These are phyloP conservation scores for Nowakowskiella sp. DNA, from an alignment of 192 early-diverging fungal genomes.

Conservation along the genomic window DNA sequence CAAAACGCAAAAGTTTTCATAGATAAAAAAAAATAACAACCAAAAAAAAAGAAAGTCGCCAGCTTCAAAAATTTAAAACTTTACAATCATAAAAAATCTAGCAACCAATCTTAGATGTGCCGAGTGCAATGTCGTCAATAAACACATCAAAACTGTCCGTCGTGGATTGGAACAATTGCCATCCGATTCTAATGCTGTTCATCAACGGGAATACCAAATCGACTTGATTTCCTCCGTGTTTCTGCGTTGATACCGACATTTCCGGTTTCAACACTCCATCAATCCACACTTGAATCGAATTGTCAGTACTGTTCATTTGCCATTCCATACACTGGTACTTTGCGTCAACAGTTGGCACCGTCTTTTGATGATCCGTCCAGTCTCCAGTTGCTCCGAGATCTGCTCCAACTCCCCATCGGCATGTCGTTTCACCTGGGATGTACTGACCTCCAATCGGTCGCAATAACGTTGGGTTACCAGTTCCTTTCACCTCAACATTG, in stretches of 20 bases:
- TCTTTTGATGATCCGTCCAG: slow-evolving; percentile 1
- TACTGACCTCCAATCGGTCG: slow-evolving; percentile 24
- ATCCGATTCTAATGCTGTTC: slow-evolving; percentile 13
- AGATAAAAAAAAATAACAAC: too few relatives aligned
- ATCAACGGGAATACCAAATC: slow-evolving; percentile 12
- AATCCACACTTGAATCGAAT: slow-evolving; percentile 6
- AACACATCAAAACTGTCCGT: slow-evolving; percentile 12
- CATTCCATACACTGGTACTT: slow-evolving; percentile 6
- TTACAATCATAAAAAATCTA: too few relatives aligned
- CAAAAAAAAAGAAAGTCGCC: too few relatives aligned
- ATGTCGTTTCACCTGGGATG: slow-evolving; percentile 7
- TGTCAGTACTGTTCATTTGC: neutral
- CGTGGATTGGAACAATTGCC: slow-evolving; percentile 11
- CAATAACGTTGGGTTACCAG: slow-evolving; percentile 12
- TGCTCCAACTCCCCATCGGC: neutral
- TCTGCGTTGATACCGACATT: neutral
- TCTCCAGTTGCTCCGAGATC: slow-evolving; percentile 12
- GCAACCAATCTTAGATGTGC: slow-evolving; percentile 10
- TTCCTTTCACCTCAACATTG: slow-evolving; percentile 19
- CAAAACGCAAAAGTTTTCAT: too few relatives aligned
- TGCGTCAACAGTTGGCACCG: neutral
- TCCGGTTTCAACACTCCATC: slow-evolving; percentile 6
- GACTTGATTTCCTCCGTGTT: slow-evolving; percentile 15
- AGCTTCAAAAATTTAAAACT: too few relatives aligned
- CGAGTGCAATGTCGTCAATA: slow-evolving; percentile 15